Evolutionary conservation across 1,284 basidiomycete genomes (phyloP), one percentile per base, ranked within the genome.

Genomic region (Tylopilus sp.): DNA sequence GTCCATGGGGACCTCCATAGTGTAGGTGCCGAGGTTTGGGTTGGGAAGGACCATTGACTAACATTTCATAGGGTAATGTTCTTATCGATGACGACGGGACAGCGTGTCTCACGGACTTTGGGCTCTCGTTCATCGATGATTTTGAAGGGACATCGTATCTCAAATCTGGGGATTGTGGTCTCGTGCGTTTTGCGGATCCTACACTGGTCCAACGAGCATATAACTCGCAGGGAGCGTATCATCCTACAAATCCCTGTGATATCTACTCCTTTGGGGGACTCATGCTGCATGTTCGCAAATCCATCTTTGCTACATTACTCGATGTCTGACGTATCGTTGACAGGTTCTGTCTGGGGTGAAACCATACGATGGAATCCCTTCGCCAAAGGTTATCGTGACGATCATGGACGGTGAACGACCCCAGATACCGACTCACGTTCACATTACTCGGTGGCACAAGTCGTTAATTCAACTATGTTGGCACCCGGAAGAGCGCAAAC

Each of bases 111-210:
- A 48, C 58, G 0, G 71, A 74, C 47, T 74, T 73, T 43, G 72
- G 71, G 10, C 58, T 72, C 11, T 73, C 72, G 0, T 55, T 61
- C 28, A 54, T 67, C 40, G 53, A 47, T 4, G 71, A 71, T 28
- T 61, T 68, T 29, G 49, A 64, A 38, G 64, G 63, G 11, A 62
- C 62, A 3, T 62, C 70, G 4, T 71, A 71, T 38, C 41, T 66
- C 26, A 66, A 56, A 2, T 69, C 65, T 2, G 54, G 58, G 5
- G 55, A 69, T 6, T 60, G 60, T 28, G 71, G 69, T 10, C 51
- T 51, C 13, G 41, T 69, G 12, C 61, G 63, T 19, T 74, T 69
- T 55, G 59, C 67, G 23, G 73, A 73, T 36, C 71, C 69, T 0
- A 66, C 69, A 25, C 53, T 72, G 3, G 61, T 64, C 34, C 37